Evolutionary conservation across 495 filamentous ascomycete genomes (phyloP).

Genomic region (Daldinia decipiens): DNA sequence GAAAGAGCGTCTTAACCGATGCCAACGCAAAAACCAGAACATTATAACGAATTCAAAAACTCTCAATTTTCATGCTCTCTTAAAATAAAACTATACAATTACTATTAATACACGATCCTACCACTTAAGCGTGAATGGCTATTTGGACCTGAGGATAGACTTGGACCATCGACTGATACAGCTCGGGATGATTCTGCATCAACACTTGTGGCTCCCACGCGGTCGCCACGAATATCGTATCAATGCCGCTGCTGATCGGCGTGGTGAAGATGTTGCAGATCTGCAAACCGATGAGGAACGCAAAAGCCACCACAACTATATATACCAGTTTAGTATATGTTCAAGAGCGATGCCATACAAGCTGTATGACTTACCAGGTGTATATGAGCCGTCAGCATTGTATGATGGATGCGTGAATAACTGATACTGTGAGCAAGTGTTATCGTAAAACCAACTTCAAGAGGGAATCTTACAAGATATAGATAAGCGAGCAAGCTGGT

Average conservation of each 20-base stretch:
- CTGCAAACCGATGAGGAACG: conserved; percentile 69
- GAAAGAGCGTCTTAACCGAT: too few species aligned
- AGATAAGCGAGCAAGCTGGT: conserved; percentile 84
- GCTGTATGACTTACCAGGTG: conserved; percentile 46
- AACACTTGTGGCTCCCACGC: conserved; percentile 91
- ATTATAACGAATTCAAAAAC: too few species aligned
- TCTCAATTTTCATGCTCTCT: background rate
- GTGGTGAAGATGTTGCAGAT: conserved; percentile 89
- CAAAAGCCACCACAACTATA: conserved; percentile 60
- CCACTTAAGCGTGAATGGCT: conserved; percentile 51
- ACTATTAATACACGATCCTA: background rate
- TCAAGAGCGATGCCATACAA: background rate
- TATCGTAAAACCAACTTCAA: too few species aligned
- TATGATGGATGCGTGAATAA: conserved; percentile 75
- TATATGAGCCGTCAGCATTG: conserved; percentile 70
- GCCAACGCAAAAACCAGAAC: too few species aligned
- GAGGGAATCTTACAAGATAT: conserved; percentile 68
- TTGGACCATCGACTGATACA: conserved; percentile 77
- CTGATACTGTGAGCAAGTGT: conserved; percentile 8
- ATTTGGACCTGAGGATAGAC: conserved; percentile 86
- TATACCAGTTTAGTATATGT: conserved; percentile 10
- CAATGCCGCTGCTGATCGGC: conserved; percentile 75
- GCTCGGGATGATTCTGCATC: conserved; percentile 80
- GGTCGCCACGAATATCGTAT: conserved; percentile 87
- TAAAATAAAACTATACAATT: background rate